Evolutionary conservation across 2,329 filamentous ascomycete species (phyloP).

Genomic region (Hypoxylon rubiginosum): DNA sequence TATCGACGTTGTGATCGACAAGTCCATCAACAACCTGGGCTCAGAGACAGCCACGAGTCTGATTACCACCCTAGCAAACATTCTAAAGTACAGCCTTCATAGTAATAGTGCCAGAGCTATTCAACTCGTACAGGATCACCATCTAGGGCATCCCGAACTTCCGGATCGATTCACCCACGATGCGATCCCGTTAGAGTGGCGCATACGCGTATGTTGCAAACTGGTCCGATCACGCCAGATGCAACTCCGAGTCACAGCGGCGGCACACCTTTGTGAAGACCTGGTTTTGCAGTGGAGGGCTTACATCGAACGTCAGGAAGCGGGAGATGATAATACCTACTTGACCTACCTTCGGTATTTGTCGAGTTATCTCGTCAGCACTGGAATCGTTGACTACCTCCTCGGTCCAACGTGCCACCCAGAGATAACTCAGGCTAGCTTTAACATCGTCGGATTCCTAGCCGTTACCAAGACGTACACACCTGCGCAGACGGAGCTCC

Average conservation of each 20-base stretch:
- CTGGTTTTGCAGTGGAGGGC: constrained; percentile 76
- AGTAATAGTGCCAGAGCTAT: constrained; percentile 55
- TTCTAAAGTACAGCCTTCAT: constrained; percentile 59
- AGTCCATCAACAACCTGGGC: constrained; percentile 65
- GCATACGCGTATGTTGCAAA: constrained; percentile 75
- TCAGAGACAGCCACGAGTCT: constrained; percentile 59
- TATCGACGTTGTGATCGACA: constrained; percentile 65
- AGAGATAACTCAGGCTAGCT: constrained; percentile 84
- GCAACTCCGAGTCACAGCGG: constrained; percentile 86
- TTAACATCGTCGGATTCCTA: constrained; percentile 89
- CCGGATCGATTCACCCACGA: constrained; percentile 58
- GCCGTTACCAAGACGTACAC: constrained; percentile 83
- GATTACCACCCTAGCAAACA: constrained; percentile 59
- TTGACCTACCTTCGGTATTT: constrained; percentile 72
- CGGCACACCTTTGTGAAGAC: constrained; percentile 78
- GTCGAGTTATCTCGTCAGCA: constrained; percentile 75
- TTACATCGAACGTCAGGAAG: constrained; percentile 61
- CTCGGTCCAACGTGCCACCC: constrained; percentile 92
- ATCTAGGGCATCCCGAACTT: constrained; percentile 55
- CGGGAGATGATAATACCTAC: constrained; percentile 51
- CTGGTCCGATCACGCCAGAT: constrained; percentile 88
- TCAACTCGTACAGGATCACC: constrained; percentile 52
- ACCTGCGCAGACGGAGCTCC: constrained; percentile 77
- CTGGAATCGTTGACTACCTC: constrained; percentile 85
- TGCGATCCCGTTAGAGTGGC: constrained; percentile 74